Evolutionary conservation across 2,329 filamentous ascomycete species (phyloP), one percentile per base, ranked within the genome.

Genomic region (Nemania sp.): DNA sequence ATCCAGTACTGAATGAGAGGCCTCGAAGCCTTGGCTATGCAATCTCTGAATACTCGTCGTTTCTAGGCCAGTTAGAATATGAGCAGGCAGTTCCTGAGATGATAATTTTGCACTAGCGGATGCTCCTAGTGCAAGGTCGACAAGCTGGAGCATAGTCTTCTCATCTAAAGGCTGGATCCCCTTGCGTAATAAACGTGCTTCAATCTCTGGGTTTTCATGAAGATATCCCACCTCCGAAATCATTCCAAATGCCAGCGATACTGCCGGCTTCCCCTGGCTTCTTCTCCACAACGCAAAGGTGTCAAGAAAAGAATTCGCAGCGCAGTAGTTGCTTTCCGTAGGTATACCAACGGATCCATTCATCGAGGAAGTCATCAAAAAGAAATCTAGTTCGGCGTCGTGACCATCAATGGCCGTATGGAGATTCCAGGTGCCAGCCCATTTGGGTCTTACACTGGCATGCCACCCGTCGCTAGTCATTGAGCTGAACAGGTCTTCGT

Each of bases 271-370:
- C 0, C 77, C 78, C 0, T 71, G 70, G 5, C 18, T 24, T 2
- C 70, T 66, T 5, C 75, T 71, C 32, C 75, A 75, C 0, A 72
- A 56, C 0, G 76, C 71, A 11, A 80, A 75, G 1, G 72, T 66
- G 49, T 82, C 80, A 1, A 80, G 73, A 66, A 77, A 82, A 18
- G 55, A 69, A 65, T 82, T 82, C 0, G 72, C 80, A 0, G 78
- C 75, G 53, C 72, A 74, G 49, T 82, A 82, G 58, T 80, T 80
- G 41, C 69, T 70, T 54, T 82, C 79, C 0, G 72, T 76, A 0
- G 76, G 67, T 1, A 70, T 75, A 0, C 77, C 80, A 1, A 78
- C 62, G 7, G 67, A 73, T 0, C 75, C 77, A 0, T 74, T 71
- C 5, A 78, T 64, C 55, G 59, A 78, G 56, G 29, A 77, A 6